Evolutionary conservation across 345 rosid species (phyloP).

Genomic region (Eucalyptus cladocalyx): DNA sequence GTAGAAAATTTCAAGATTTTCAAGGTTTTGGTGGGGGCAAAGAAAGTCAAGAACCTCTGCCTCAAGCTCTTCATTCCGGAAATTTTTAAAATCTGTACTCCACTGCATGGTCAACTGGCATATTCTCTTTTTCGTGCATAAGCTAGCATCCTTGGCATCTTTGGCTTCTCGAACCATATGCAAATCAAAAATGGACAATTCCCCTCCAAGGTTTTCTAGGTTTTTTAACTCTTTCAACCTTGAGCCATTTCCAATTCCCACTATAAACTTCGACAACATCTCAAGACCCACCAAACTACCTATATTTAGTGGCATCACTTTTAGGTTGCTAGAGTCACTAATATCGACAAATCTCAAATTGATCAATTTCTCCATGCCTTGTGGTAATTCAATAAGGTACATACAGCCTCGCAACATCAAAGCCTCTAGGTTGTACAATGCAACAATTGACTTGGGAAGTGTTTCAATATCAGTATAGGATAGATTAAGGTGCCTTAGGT

Average conservation of each 20-base stretch:
- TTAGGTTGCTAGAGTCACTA: fast-evolving
- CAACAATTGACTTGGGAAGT: neutral
- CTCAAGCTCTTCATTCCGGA: neutral
- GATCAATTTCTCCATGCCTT: neutral
- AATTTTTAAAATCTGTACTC: fast-evolving
- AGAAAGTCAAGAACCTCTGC: neutral
- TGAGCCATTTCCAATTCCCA: neutral
- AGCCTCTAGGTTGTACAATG: neutral
- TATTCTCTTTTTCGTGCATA: neutral
- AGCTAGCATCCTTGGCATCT: fast-evolving
- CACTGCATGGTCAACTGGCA: neutral
- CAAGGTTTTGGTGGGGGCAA: neutral
- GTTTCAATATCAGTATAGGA: fast-evolving
- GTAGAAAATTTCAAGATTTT: neutral
- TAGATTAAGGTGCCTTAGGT: neutral
- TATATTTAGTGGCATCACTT: neutral
- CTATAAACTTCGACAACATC: neutral
- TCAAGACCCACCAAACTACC: neutral
- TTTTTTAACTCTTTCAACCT: neutral
- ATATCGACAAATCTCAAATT: neutral
- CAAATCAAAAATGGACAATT: neutral
- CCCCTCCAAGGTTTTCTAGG: fast-evolving
- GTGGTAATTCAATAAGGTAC: neutral
- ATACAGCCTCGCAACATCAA: fast-evolving
- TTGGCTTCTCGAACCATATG: fast-evolving